phyloP scores from a whole-genome alignment of 768 basidiomycete genomes.

The Tremella fuciformis region DNA sequence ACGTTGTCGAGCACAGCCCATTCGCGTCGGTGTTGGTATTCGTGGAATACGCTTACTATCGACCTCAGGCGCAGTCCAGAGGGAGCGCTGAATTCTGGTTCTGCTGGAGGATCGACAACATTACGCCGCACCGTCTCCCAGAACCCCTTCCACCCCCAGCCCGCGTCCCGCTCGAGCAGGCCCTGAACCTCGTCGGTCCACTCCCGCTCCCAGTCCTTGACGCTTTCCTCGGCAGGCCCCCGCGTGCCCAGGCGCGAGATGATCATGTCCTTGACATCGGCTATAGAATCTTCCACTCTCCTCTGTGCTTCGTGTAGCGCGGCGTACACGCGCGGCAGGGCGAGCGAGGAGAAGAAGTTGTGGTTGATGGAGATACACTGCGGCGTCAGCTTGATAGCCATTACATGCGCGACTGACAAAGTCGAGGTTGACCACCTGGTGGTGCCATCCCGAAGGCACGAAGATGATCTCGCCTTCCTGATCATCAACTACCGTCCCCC shows the following conservation, averaged over 20 bases:
- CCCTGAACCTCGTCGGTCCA: conserved; percentile 49
- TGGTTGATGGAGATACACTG: conserved; percentile 53
- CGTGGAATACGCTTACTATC: too few species aligned
- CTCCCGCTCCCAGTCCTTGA: conserved; percentile 39
- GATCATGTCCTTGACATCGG: conserved; percentile 43
- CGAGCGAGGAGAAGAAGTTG: conserved; percentile 47
- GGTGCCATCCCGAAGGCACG: conserved; percentile 51
- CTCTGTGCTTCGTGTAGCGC: conserved; percentile 50
- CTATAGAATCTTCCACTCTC: conserved; percentile 42
- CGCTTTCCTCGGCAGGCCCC: not conserved
- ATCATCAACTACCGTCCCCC: not conserved
- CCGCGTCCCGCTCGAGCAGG: conserved; percentile 46
- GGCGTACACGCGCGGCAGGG: conserved; percentile 43
- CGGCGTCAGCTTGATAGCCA: not conserved
- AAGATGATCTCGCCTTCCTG: conserved; percentile 51
- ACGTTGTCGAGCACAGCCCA: too few species aligned
- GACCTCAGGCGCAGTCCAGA: too few species aligned
- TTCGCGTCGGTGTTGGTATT: too few species aligned
- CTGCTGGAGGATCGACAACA: conserved; percentile 8
- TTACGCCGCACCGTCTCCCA: conserved; percentile 40
- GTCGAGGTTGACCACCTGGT: conserved; percentile 48
- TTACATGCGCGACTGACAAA: conserved; percentile 33
- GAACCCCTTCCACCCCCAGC: conserved; percentile 47
- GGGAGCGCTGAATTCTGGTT: not conserved
- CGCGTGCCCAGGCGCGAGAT: conserved; percentile 11